A percentile compares a stretch with the other conserved stretches of the same genome.
phyloP scores from a whole-genome alignment of 768 basidiomycete genomes.

The Coprinellus aureogranulatus region DNA sequence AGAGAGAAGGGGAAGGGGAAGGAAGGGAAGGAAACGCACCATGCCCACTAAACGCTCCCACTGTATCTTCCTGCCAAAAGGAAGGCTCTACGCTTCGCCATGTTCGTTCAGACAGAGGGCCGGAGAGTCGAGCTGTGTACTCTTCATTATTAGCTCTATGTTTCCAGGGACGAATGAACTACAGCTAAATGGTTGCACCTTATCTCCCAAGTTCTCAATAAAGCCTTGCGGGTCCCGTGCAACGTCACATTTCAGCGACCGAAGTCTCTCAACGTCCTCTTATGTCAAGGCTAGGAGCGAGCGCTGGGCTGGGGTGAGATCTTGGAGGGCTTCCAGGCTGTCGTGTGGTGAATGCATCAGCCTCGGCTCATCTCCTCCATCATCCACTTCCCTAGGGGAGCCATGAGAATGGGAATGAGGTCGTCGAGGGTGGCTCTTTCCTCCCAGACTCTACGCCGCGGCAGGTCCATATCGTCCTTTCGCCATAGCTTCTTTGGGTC shows the following conservation, averaged over 20 bases:
- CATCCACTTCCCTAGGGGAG: no score
- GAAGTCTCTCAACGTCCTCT: slow-evolving; percentile 59
- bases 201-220: slow-evolving; percentile 25
- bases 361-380: no score
- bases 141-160: neutral
- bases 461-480: no score
- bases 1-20: no score
- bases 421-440: no score
- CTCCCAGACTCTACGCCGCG: no score
- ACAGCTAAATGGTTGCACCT: slow-evolving; percentile 28
- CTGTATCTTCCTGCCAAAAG: slow-evolving; percentile 50
- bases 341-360: no score
- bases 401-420: no score
- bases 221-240: slow-evolving; percentile 34
- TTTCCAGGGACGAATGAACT: no score
- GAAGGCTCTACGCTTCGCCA: slow-evolving; percentile 37
- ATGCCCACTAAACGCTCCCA: slow-evolving; percentile 58
- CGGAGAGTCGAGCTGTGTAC: slow-evolving; percentile 22
- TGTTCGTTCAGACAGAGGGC: slow-evolving; percentile 46
- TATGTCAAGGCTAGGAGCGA: slow-evolving; percentile 57
- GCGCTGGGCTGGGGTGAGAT: slow-evolving; percentile 62
- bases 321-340: slow-evolving; percentile 64
- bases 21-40: slow-evolving; percentile 44
- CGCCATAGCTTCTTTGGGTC: no score
- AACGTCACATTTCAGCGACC: slow-evolving; percentile 40